These are phyloP conservation scores for Solanum peruvianum DNA, from an alignment of 257 asterid species.

Conservation along the genomic window DNA sequence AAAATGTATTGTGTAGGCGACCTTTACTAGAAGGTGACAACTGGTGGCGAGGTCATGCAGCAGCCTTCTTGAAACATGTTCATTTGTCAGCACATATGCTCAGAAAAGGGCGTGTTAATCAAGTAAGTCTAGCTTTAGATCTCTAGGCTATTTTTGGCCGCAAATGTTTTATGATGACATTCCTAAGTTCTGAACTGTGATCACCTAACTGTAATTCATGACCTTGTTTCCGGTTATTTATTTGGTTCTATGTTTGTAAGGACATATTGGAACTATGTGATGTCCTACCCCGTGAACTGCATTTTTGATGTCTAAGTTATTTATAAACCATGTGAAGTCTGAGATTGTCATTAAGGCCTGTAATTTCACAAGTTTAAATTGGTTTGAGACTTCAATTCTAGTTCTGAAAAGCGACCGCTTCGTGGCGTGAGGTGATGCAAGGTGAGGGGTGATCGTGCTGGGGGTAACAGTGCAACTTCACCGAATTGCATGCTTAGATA, in stretches of 20 bases:
- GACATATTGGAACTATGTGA: neutral
- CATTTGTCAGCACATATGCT: conserved; percentile 10
- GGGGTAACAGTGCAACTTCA: neutral
- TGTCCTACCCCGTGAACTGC: neutral
- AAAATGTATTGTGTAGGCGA: neutral
- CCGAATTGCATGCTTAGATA: neutral
- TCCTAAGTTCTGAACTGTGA: neutral
- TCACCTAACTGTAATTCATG: neutral
- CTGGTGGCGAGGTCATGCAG: conserved; percentile 29
- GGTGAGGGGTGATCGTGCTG: neutral
- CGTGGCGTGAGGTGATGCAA: neutral
- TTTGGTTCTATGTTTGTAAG: neutral
- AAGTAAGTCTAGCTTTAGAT: conserved; percentile 7
- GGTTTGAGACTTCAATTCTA: neutral
- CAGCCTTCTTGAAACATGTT: conserved; percentile 19
- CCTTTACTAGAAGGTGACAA: conserved; percentile 22
- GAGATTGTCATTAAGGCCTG: neutral
- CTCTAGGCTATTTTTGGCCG: neutral
- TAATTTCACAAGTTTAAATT: neutral
- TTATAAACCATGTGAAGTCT: neutral
- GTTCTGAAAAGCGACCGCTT: neutral
- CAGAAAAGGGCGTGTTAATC: conserved; percentile 22
- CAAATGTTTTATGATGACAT: neutral
- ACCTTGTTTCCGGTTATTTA: neutral
- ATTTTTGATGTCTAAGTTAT: neutral